phyloP scores from a whole-genome alignment of 2,329 filamentous ascomycete species.

The Biscogniauxia mediterranea region DNA sequence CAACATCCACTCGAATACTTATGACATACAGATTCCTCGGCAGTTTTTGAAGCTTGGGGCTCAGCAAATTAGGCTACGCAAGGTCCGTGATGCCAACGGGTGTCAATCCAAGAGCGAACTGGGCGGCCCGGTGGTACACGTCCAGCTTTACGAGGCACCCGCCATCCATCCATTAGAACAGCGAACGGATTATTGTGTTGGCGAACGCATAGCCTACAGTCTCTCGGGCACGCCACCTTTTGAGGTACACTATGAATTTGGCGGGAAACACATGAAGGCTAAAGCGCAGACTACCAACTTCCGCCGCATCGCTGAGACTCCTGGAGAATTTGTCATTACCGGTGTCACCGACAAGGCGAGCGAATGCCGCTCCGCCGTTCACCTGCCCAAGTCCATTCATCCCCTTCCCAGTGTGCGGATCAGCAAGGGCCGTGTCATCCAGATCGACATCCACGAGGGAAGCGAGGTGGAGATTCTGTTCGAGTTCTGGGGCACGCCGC shows the following conservation, averaged over 20 bases:
- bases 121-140: slow-evolving; percentile 74
- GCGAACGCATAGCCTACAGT: slow-evolving; percentile 89
- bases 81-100: slow-evolving; percentile 81
- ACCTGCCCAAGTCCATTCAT: slow-evolving; percentile 82
- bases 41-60: slow-evolving; percentile 83
- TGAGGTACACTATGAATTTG: slow-evolving; percentile 88
- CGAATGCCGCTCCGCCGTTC: slow-evolving; percentile 77
- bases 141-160: slow-evolving; percentile 90
- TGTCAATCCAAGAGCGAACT: slow-evolving; percentile 77
- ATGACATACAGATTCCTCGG: slow-evolving; percentile 81
- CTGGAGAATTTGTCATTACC: slow-evolving; percentile 85
- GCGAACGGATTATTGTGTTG: slow-evolving; percentile 87
- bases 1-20: slow-evolving; percentile 71
- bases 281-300: slow-evolving; percentile 79
- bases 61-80: slow-evolving; percentile 84
- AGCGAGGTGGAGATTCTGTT: slow-evolving; percentile 91
- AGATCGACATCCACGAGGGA: slow-evolving; percentile 94
- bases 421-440: slow-evolving; percentile 75
- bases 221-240: slow-evolving; percentile 90
- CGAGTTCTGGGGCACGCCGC: slow-evolving; percentile 91
- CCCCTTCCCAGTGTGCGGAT: slow-evolving; percentile 89
- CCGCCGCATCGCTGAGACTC: slow-evolving; percentile 86
- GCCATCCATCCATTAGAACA: slow-evolving; percentile 86
- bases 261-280: slow-evolving; percentile 74
- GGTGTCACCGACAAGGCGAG: slow-evolving; percentile 84